A percentile compares a stretch with the other conserved stretches of the same genome.
These are phyloP conservation scores for Rhododendron henanense DNA, from an alignment of 148 eudicot species.

Conservation along the genomic window DNA sequence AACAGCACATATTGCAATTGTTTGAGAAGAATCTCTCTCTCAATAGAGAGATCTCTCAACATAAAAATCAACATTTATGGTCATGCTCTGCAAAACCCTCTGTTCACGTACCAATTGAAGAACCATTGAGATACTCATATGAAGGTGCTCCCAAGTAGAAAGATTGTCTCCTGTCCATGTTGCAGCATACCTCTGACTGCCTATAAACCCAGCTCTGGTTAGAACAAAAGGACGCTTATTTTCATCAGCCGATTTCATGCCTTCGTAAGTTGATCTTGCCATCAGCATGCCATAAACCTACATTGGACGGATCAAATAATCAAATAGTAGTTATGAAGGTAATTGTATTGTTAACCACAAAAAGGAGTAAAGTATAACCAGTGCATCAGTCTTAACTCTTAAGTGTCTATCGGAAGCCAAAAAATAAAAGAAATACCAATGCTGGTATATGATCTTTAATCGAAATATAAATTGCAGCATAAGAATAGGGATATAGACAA, in stretches of 20 bases:
- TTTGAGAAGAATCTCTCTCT: background rate
- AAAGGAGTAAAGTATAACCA: background rate
- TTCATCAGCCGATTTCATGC: conserved; percentile 69
- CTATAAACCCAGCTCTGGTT: conserved; percentile 93
- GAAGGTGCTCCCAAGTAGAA: conserved; percentile 98
- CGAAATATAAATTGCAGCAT: conserved; percentile 9
- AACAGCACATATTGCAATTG: background rate
- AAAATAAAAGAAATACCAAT: background rate
- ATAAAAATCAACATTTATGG: conserved; percentile 1
- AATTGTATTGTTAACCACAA: background rate
- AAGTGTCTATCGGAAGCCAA: background rate
- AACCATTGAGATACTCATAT: conserved; percentile 94
- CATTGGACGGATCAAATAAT: conserved; percentile 5
- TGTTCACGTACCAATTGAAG: conserved; percentile 81
- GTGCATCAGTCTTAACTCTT: background rate
- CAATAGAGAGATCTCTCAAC: background rate
- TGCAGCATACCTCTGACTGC: conserved; percentile 98
- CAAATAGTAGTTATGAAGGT: background rate
- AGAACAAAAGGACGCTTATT: conserved; percentile 91
- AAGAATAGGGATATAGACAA: background rate
- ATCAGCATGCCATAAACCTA: conserved; percentile 97
- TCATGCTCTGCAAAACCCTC: background rate
- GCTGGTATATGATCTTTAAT: background rate
- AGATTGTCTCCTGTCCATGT: conserved; percentile 99
- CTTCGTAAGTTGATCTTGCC: conserved; percentile 97